These are phyloP conservation scores for Coemansia sp. DNA, from an alignment of 192 early-diverging fungal species.

Conservation along the genomic window DNA sequence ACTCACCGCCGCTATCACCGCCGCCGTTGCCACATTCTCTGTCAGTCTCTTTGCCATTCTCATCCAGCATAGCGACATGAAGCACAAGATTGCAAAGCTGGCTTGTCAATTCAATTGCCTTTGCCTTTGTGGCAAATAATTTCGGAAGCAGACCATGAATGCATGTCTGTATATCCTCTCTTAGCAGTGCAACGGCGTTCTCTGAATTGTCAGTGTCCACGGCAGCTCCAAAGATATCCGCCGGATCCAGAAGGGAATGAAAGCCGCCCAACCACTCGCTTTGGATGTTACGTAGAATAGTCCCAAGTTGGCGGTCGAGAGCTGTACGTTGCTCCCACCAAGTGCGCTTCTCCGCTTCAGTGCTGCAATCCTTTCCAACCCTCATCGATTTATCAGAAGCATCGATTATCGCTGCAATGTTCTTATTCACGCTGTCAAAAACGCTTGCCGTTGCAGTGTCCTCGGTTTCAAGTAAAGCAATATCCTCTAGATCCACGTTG, in stretches of 20 bases:
- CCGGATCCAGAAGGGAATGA: conserved; percentile 42
- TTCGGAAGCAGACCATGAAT: conserved; percentile 19
- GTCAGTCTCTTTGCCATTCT: conserved; percentile 49
- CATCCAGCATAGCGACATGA: conserved; percentile 45
- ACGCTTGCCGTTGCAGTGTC: conserved; percentile 16
- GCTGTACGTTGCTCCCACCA: conserved; percentile 84
- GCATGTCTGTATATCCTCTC: conserved; percentile 18
- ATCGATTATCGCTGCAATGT: conserved; percentile 65
- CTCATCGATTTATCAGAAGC: conserved; percentile 72
- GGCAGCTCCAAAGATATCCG: not conserved
- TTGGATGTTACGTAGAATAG: conserved; percentile 69
- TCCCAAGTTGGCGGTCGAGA: conserved; percentile 70
- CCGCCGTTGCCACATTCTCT: conserved; percentile 43
- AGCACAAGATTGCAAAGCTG: conserved; percentile 60
- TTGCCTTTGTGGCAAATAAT: conserved; percentile 29
- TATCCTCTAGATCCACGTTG: conserved; percentile 23
- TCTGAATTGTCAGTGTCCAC: not conserved
- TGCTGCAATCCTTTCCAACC: conserved; percentile 48
- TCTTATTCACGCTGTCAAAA: conserved; percentile 51
- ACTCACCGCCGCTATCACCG: conserved; percentile 15
- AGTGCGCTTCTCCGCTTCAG: conserved; percentile 63
- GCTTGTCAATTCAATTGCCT: conserved; percentile 11
- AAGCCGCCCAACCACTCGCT: conserved; percentile 86
- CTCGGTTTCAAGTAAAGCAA: not conserved
- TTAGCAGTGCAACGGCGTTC: not conserved